Evolutionary conservation across 1,139 yeast species (phyloP).

Genomic region (Nakaseomyces sp.): DNA sequence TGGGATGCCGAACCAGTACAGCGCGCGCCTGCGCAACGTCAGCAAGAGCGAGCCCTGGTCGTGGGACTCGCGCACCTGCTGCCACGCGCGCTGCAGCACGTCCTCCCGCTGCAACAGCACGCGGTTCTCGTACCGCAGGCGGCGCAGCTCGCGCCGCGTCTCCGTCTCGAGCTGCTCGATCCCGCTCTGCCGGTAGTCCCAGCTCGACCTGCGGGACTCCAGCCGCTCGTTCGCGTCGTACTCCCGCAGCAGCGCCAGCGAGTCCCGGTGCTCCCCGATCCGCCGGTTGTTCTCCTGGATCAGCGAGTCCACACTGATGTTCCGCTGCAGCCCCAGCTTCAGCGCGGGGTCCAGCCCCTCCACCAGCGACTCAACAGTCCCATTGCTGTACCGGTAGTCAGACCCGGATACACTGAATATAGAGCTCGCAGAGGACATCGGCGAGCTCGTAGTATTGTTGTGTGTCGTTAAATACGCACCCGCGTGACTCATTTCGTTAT

Average conservation of each 20-base stretch:
- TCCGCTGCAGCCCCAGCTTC: constrained; percentile 1
- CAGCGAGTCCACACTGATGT: constrained; percentile 7
- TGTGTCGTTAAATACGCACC: too few species aligned
- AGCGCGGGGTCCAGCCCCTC: constrained; percentile 2
- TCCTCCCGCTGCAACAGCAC: constrained; percentile 1
- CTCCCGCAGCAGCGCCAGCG: constrained; percentile 5
- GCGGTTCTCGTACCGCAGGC: constrained; percentile 5
- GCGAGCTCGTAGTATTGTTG: background rate
- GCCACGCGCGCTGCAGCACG: constrained; percentile 3
- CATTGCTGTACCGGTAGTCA: background rate
- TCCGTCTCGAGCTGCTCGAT: constrained; percentile 1
- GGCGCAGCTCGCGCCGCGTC: constrained; percentile 2
- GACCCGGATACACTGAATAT: background rate
- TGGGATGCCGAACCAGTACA: constrained; percentile 8
- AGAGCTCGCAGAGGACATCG: constrained; percentile 4
- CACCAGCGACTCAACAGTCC: constrained; percentile 1
- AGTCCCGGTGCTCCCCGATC: constrained; percentile 3
- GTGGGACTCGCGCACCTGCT: background rate
- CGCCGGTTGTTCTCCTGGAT: constrained; percentile 8
- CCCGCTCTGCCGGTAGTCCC: background rate
- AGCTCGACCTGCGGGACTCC: background rate
- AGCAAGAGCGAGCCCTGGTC: background rate
- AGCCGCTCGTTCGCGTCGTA: background rate
- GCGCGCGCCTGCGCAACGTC: background rate
- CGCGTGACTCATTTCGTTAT: too few species aligned